Evolutionary conservation across 2,329 filamentous ascomycete species (phyloP).

Genomic region (Aureobasidium sp.): DNA sequence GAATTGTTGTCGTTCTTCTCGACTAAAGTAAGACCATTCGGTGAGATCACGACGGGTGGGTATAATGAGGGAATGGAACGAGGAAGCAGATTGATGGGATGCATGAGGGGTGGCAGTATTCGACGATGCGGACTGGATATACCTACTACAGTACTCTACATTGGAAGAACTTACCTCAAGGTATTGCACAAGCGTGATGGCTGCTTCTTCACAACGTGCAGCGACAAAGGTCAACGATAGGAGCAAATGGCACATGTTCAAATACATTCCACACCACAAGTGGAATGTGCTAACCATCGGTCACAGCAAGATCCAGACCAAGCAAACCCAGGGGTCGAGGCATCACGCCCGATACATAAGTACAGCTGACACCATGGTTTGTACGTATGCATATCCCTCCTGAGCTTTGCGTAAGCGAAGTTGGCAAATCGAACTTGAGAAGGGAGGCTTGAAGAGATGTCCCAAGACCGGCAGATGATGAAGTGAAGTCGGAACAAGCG

Average conservation of each 20-base stretch:
- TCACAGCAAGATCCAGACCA: not conserved
- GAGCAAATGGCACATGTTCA: not conserved
- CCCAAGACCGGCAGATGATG: not conserved
- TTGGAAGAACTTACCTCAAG: too few relatives aligned
- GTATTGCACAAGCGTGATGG: too few relatives aligned
- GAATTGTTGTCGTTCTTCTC: too few relatives aligned
- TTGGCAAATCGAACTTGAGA: not conserved
- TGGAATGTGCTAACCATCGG: not conserved
- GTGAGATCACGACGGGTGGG: too few relatives aligned
- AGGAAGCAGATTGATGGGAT: too few relatives aligned
- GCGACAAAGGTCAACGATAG: not conserved
- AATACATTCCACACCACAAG: not conserved
- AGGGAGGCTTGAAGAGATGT: not conserved
- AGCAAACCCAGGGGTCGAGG: not conserved
- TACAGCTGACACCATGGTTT: not conserved
- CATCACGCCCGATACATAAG: not conserved
- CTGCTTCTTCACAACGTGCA: too few relatives aligned
- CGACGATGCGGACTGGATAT: too few relatives aligned
- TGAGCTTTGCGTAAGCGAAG: not conserved
- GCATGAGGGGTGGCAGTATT: too few relatives aligned
- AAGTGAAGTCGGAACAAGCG: not conserved
- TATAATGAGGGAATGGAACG: too few relatives aligned
- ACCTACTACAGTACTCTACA: too few relatives aligned
- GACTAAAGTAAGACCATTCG: too few relatives aligned
- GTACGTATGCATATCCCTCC: not conserved